Evolutionary conservation across 371 early-diverging fungal genomes (phyloP), one percentile per base, ranked within the genome.

Genomic region (Rhizomucor miehei): DNA sequence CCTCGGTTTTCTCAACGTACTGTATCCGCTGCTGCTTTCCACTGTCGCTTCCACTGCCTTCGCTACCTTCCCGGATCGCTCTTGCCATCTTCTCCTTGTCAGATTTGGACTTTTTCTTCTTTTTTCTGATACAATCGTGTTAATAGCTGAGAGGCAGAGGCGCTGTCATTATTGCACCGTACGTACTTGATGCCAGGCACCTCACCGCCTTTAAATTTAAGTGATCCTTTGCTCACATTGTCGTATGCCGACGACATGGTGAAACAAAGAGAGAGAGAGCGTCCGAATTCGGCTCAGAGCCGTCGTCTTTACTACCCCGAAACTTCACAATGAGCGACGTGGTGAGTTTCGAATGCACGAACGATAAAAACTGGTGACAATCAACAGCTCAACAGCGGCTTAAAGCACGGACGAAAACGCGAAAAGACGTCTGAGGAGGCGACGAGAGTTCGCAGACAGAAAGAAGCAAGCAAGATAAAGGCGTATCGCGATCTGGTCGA

Each of bases 131-230:
- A 34, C 23, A 8, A 16, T 4, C 38, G 17, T 3, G 29, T 29
- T 29, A 29, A 14, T 21, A 21, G 12, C 48, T 13, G 34, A 17
- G 13, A n/a, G 20, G 9, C 13, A 17, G 13, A n/a, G 20, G 9
- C 13, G 13, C 39, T 53, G 37, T 3, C 17, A 11, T 44, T 44
- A 11, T 34, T 24, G 16, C 19, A 36, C 49, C 8, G 10, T 11
- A 40, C 13, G 23, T 80, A 82, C 81, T 81, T 84, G 53, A 77
- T 72, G 37, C 73, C 62, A 39, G 67, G 45, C 29, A 76, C 64
- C n/a, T 74, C 79, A 35, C 80, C 75, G 43, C 80, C 80, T 59
- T 80, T 83, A 56, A 83, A 73, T 49, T 81, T 83, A 52, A 83
- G 75, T 17, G 84, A 73, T 46, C 81, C 81, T 38, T 69, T 71